Percentiles rank a stretch among this genome's conserved stretches.
Conservation (phyloP, 208 protist species). For the Crithidia expoeki region DNA sequence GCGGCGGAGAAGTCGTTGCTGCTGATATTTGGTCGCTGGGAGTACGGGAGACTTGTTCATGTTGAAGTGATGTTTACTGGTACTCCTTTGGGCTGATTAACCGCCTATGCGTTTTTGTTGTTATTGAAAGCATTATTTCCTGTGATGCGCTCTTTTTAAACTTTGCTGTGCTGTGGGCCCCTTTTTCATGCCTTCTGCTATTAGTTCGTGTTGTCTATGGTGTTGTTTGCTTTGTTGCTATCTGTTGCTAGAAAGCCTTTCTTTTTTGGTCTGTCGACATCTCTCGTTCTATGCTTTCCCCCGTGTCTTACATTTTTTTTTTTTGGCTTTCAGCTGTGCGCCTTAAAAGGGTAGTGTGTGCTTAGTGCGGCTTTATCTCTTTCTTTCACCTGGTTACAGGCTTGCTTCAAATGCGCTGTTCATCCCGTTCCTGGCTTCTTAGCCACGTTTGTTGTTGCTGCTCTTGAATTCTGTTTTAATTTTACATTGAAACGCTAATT, state of each 20-base stretch:
- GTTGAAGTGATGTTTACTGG: slow-evolving; percentile 5
- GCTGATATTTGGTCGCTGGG: slow-evolving; percentile 9
- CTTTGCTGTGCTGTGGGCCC: too few relatives aligned
- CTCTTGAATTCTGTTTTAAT: background rate
- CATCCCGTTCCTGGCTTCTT: background rate
- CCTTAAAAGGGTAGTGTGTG: too few relatives aligned
- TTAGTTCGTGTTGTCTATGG: too few relatives aligned
- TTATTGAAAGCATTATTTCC: background rate
- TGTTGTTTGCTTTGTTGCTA: too few relatives aligned
- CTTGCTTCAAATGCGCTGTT: background rate
- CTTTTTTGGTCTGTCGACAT: too few relatives aligned
- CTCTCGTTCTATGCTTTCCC: too few relatives aligned
- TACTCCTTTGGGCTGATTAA: background rate
- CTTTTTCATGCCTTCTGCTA: too few relatives aligned
- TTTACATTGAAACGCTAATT: too few relatives aligned
- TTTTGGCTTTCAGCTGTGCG: too few relatives aligned
- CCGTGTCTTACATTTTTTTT: too few relatives aligned
- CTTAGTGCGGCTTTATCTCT: background rate
- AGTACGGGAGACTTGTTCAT: slow-evolving; percentile 11
- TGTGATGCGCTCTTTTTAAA: background rate
- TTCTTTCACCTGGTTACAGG: background rate
- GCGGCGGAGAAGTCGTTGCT: slow-evolving; percentile 8
- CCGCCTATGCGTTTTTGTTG: background rate
- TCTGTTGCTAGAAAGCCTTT: too few relatives aligned
- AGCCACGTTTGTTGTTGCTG: background rate